Percentiles rank a stretch among this genome's conserved stretches.
Evolutionary conservation across 768 basidiomycete species (phyloP).

Genomic region (Kwoniella dendrophila): DNA sequence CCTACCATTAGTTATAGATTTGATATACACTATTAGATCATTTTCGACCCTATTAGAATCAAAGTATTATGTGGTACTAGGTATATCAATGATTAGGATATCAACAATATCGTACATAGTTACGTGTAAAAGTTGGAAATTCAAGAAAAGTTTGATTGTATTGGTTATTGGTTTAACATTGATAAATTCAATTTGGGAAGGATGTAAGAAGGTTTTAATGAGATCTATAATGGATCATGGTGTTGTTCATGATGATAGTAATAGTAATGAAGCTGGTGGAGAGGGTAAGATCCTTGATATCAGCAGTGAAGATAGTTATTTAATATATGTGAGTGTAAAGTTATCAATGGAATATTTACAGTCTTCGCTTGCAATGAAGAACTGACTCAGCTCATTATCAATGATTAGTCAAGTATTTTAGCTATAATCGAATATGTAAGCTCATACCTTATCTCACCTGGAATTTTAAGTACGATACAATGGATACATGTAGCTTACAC

Average conservation of each 20-base stretch:
- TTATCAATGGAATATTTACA: neutral
- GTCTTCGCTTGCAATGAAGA: too few relatives aligned
- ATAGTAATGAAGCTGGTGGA: neutral
- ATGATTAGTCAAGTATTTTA: slow-evolving; percentile 30
- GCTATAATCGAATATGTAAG: slow-evolving; percentile 41
- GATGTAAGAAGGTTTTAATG: slow-evolving; percentile 26
- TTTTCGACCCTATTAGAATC: too few relatives aligned
- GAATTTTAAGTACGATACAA: neutral
- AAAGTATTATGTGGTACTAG: too few relatives aligned
- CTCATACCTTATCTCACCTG: neutral
- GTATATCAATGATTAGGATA: slow-evolving; percentile 1
- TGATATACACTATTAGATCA: slow-evolving; percentile 24
- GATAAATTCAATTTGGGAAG: slow-evolving; percentile 34
- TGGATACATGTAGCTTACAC: neutral
- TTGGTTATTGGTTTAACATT: slow-evolving; percentile 25
- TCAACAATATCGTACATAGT: slow-evolving; percentile 20
- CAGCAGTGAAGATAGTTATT: neutral
- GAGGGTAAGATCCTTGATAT: neutral
- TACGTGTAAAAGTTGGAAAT: slow-evolving; percentile 34
- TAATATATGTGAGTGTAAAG: slow-evolving; percentile 7
- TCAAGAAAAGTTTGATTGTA: slow-evolving; percentile 31
- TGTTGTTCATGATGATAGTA: too few relatives aligned
- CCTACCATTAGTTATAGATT: slow-evolving; percentile 23
- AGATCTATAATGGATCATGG: neutral
- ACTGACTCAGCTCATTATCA: neutral